Conservation (phyloP, 2,329 filamentous ascomycete species). For the Fusarium sp. region DNA sequence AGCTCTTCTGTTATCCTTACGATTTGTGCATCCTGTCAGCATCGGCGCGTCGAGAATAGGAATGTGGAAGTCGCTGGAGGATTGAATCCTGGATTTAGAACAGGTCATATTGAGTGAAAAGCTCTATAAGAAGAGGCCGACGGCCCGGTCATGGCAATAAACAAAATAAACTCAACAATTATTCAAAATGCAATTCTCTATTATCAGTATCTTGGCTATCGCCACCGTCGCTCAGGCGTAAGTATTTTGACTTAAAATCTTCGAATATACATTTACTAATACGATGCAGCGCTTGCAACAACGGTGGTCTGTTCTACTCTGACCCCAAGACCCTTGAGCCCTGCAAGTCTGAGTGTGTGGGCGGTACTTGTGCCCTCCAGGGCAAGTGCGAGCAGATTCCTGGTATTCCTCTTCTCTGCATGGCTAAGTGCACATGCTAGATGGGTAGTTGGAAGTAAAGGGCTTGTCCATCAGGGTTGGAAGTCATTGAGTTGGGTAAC, state of each 20-base stretch:
- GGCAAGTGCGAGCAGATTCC: not conserved
- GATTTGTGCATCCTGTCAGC: not conserved
- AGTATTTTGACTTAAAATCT: too few relatives aligned
- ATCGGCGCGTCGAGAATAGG: not conserved
- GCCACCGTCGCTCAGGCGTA: constrained; percentile 13
- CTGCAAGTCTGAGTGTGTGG: constrained; percentile 12
- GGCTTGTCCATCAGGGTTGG: not conserved
- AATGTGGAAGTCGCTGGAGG: constrained; percentile 13
- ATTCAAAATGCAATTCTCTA: constrained; percentile 13
- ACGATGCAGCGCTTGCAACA: not conserved
- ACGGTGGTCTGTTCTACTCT: constrained; percentile 10
- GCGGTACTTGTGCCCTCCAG: constrained; percentile 4
- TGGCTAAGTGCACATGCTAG: constrained; percentile 10
- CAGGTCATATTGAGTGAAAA: fast-evolving
- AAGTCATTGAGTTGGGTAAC: fast-evolving
- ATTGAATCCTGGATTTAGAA: constrained; percentile 3
- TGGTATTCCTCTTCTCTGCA: not conserved
- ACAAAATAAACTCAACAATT: not conserved
- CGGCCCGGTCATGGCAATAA: not conserved
- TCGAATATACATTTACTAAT: too few relatives aligned
- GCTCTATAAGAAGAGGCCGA: not conserved
- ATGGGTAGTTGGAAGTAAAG: not conserved
- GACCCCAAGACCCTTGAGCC: constrained; percentile 26
- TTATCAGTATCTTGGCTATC: constrained; percentile 6
- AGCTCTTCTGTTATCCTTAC: not conserved